A percentile compares a stretch with the other conserved stretches of the same genome.
phyloP scores from a whole-genome alignment of 352 stramenopile species.

The Globisporangium viniferum region DNA sequence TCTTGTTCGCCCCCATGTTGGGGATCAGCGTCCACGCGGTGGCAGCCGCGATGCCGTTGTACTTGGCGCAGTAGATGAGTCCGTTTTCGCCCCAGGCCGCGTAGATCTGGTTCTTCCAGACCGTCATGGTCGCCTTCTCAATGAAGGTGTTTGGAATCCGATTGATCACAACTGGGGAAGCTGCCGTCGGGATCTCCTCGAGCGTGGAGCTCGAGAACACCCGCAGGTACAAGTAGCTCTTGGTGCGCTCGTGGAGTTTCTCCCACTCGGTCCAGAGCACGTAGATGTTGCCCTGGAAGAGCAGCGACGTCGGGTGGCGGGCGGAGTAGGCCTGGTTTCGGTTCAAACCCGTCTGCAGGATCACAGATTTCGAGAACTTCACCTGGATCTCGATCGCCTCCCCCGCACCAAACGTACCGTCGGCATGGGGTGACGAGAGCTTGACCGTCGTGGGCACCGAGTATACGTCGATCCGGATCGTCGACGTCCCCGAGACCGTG shows the following conservation, averaged over 20 bases:
- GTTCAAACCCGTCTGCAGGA: slow-evolving; percentile 61
- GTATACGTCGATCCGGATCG: slow-evolving; percentile 46
- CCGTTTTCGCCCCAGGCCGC: slow-evolving; percentile 73
- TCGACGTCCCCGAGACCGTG: slow-evolving; percentile 22
- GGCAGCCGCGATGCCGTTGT: slow-evolving; percentile 34
- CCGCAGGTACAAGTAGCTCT: slow-evolving; percentile 53
- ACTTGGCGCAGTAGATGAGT: slow-evolving; percentile 50
- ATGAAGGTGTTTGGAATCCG: slow-evolving; percentile 48
- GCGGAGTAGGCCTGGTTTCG: slow-evolving; percentile 52
- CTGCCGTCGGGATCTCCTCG: slow-evolving; percentile 22
- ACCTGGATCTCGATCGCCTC: slow-evolving; percentile 70
- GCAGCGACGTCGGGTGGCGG: slow-evolving; percentile 31
- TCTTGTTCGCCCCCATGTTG: slow-evolving; percentile 61
- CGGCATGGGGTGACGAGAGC: slow-evolving; percentile 42
- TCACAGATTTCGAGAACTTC: slow-evolving; percentile 63
- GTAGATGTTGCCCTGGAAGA: slow-evolving; percentile 44
- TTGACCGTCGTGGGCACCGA: slow-evolving; percentile 59
- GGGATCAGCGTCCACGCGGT: slow-evolving; percentile 58
- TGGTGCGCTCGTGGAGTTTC: slow-evolving; percentile 23
- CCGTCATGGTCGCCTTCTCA: slow-evolving; percentile 33
- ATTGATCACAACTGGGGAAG: slow-evolving; percentile 33
- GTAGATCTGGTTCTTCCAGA: slow-evolving; percentile 52
- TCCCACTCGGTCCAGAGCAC: slow-evolving; percentile 71
- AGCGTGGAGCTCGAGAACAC: slow-evolving; percentile 48
- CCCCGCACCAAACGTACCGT: slow-evolving; percentile 53